Percentiles rank a stretch among this genome's conserved stretches.
phyloP scores from a whole-genome alignment of 2,329 filamentous ascomycete genomes.

The Pseudocercospora ulei region DNA sequence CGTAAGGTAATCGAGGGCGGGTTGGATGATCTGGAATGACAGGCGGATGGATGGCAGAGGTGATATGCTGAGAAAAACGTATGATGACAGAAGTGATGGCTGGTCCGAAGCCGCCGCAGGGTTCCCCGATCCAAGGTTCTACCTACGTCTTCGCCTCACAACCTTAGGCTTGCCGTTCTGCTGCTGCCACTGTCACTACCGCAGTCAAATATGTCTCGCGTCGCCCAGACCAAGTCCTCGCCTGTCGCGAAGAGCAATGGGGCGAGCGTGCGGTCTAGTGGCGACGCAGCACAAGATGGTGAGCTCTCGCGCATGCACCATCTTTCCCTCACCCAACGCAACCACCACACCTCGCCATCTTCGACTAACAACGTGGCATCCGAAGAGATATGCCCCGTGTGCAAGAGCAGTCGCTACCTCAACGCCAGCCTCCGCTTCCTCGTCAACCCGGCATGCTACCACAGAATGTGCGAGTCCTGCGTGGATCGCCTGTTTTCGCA shows the following conservation, averaged over 20 bases:
- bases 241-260: constrained; percentile 22
- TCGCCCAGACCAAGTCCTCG: constrained; percentile 27
- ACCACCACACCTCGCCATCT: constrained; percentile 1
- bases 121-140: no score
- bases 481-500: constrained; percentile 88
- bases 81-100: neutral
- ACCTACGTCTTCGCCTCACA: neutral
- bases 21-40: constrained; percentile 5
- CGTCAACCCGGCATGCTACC: constrained; percentile 97
- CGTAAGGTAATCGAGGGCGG: neutral
- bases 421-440: constrained; percentile 90
- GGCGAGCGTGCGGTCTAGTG: constrained; percentile 14
- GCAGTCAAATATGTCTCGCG: constrained; percentile 30
- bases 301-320: constrained; percentile 22
- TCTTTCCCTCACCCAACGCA: constrained; percentile 14
- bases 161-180: no score
- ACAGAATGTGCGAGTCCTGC: constrained; percentile 96
- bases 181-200: neutral
- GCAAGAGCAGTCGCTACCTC: constrained; percentile 92
- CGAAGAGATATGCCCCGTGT: constrained; percentile 80
- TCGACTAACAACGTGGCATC: constrained; percentile 6
- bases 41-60: neutral
- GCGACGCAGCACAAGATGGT: constrained; percentile 29
- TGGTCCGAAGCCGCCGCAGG: no score
- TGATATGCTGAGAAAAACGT: neutral